Evolutionary conservation across 1,139 yeast species (phyloP).

Genomic region (Lodderomyces elongisporus): DNA sequence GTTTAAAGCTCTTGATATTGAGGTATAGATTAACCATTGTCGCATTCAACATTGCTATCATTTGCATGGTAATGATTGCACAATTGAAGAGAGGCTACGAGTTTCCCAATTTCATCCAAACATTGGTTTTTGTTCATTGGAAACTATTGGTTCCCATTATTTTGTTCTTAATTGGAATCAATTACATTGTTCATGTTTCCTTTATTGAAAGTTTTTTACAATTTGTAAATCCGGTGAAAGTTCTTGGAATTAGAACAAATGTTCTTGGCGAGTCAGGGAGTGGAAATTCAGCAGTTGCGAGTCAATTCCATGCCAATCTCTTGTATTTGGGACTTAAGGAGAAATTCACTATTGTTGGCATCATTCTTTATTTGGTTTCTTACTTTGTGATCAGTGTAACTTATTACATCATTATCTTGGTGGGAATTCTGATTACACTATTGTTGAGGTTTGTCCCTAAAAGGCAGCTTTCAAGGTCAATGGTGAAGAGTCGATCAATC

Average conservation of each 20-base stretch:
- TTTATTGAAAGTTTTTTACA: constrained; percentile 22
- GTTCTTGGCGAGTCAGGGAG: constrained; percentile 11
- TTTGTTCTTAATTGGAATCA: constrained; percentile 23
- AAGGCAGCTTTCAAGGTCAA: neutral
- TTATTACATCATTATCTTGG: constrained; percentile 12
- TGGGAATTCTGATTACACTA: neutral
- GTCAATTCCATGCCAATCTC: constrained; percentile 23
- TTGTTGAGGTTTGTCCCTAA: neutral
- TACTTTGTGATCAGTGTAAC: constrained; percentile 39
- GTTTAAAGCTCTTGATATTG: constrained; percentile 51
- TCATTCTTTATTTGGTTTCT: constrained; percentile 51
- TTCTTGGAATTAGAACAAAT: constrained; percentile 22
- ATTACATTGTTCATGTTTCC: constrained; percentile 30
- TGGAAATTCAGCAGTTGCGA: neutral
- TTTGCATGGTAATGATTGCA: constrained; percentile 37
- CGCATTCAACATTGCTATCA: constrained; percentile 46
- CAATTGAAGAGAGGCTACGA: constrained; percentile 37
- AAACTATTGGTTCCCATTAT: constrained; percentile 14
- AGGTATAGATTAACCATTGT: constrained; percentile 61
- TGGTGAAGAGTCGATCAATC: too few species aligned
- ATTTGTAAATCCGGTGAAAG: constrained; percentile 53
- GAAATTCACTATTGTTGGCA: constrained; percentile 35
- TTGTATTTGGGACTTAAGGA: constrained; percentile 69
- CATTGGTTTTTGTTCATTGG: constrained; percentile 24
- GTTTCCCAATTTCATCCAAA: constrained; percentile 50